phyloP scores from a whole-genome alignment of 2,329 filamentous ascomycete species.

The Metarhizium album region DNA sequence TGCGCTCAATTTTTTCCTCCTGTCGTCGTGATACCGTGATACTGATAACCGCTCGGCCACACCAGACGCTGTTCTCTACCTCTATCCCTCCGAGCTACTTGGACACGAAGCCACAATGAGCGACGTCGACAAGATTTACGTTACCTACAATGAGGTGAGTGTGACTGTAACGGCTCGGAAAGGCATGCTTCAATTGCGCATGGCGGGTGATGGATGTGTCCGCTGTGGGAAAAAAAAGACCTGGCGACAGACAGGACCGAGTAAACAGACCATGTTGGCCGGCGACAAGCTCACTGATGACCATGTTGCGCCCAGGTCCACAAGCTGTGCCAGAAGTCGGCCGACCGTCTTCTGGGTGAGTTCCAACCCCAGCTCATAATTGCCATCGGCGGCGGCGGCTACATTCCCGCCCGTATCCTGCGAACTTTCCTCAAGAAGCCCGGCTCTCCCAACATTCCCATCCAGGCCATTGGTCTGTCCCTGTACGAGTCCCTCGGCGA shows the following conservation, averaged over 20 bases:
- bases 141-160: slow-evolving; percentile 84
- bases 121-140: slow-evolving; percentile 66
- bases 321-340: slow-evolving; percentile 88
- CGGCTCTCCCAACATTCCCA: slow-evolving; percentile 86
- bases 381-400: slow-evolving; percentile 94
- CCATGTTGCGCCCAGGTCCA: slow-evolving; percentile 57
- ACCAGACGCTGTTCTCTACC: background rate
- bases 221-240: background rate
- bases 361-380: slow-evolving; percentile 96
- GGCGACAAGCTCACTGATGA: background rate
- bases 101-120: slow-evolving; percentile 41
- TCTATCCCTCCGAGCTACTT: background rate
- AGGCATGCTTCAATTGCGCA: background rate
- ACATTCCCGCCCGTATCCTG: slow-evolving; percentile 92
- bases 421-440: slow-evolving; percentile 92
- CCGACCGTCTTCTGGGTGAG: slow-evolving; percentile 66
- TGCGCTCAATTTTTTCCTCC: background rate
- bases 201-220: background rate
- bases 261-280: background rate
- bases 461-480: slow-evolving; percentile 96
- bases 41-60: too few species aligned
- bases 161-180: background rate
- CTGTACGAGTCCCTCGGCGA: slow-evolving; percentile 76
- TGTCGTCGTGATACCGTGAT: background rate
- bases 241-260: background rate